Base-by-base conservation (phyloP, 1,139 yeast genomes). In the Suhomyces bokatorum region DNA sequence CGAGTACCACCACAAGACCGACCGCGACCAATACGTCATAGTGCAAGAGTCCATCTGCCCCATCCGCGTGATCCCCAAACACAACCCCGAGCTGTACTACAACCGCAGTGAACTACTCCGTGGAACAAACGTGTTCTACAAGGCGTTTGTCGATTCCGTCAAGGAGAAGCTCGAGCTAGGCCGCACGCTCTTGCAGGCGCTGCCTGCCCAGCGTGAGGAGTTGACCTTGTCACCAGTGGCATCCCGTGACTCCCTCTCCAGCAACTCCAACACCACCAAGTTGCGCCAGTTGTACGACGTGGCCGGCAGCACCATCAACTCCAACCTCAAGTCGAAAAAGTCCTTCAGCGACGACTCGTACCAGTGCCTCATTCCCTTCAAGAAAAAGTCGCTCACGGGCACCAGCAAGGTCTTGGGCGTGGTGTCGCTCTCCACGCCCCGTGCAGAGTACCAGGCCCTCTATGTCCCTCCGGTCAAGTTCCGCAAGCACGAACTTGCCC, bases 351-450 rank as follows among this genome's bases (percentile, higher is more conserved):
- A 66, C 31, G 60, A 61, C 40, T 48, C 59, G 13, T 72, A 65
- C 47, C 73, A 66, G 54, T 69, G 66, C 44, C 50, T 67, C 31
- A 56, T 64, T 5, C 66, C 74, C 1, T 62, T 56, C 51, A 67
- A 66, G 46, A 72, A 69, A 54, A 70, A 69, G 47, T 54, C 66
- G 3, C 44, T 73, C n/a, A 65, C 76, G 0, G 71, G 74, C 0
- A 49, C 55, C n/a, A 55, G 68, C 37, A 64, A 67, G 42, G 48
- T 62, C 1, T 50, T 61, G 39, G 79, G 79, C 0, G 53, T 69
- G 2, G 46, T 73, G 0, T 63, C 74, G 2, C 59, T 73, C 20
- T 59, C 73, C 3, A 67, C 75, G 0, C 75, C 76, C 0, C 68
- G 70, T 42, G 54, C 56, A 4, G 57, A 55, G 14, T 70, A 73